phyloP scores from a whole-genome alignment of 352 stramenopile species.

The Globisporangium lucens region DNA sequence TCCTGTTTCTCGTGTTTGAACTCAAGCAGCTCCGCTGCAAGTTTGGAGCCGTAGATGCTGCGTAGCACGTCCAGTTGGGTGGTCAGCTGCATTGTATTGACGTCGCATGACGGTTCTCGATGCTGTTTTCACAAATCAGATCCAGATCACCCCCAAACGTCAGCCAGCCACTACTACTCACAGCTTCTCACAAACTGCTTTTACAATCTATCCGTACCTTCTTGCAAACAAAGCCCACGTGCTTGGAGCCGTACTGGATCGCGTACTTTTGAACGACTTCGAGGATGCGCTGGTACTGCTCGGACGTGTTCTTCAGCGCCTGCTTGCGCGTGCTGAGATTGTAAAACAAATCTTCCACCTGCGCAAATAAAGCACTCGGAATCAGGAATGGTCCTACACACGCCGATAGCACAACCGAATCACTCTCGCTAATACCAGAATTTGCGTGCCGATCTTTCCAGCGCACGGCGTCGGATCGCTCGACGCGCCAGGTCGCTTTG shows the following conservation, averaged over 20 bases:
- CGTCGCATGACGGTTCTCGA: constrained; percentile 71
- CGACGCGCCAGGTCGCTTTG: constrained; percentile 60
- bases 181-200: background rate
- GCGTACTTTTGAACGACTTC: constrained; percentile 97
- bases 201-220: constrained; percentile 44
- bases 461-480: constrained; percentile 67
- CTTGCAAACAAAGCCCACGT: constrained; percentile 95
- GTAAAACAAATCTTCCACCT: constrained; percentile 98
- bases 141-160: background rate
- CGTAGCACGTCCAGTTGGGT: constrained; percentile 73
- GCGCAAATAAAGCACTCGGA: background rate
- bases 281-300: constrained; percentile 94
- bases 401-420: background rate
- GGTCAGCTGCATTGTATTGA: constrained; percentile 67
- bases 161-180: background rate
- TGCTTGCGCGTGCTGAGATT: constrained; percentile 94
- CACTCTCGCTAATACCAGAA: constrained; percentile 36
- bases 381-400: background rate
- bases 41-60: constrained; percentile 69
- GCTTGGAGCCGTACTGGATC: constrained; percentile 88
- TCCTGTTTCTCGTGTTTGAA: constrained; percentile 40
- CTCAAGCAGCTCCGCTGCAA: constrained; percentile 54
- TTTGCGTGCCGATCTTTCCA: constrained; percentile 79
- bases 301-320: constrained; percentile 89
- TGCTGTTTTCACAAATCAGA: constrained; percentile 29